Evolutionary conservation across 2,329 filamentous ascomycete species (phyloP).

Genomic region (Trichoderma sp.): DNA sequence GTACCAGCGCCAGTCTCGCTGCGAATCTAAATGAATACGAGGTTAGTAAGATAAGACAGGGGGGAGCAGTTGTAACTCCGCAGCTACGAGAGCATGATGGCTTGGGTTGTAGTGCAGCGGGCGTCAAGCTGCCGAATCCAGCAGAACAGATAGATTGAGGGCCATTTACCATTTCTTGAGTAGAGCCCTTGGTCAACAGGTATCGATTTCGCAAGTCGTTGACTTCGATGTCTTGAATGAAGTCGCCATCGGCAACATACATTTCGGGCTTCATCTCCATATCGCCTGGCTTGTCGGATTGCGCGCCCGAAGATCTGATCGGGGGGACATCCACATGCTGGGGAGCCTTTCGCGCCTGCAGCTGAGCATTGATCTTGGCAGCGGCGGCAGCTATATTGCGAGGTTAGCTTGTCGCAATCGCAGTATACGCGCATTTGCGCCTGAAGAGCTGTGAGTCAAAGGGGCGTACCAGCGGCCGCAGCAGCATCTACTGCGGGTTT

Average conservation of each 20-base stretch:
- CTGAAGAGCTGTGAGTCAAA: constrained; percentile 3
- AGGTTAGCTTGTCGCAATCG: constrained; percentile 28
- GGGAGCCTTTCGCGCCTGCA: constrained; percentile 84
- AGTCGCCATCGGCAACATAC: constrained; percentile 95
- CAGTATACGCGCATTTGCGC: constrained; percentile 14
- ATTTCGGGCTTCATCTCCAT: constrained; percentile 79
- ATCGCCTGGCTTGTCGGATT: constrained; percentile 44
- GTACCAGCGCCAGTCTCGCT: constrained; percentile 99
- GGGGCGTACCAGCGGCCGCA: constrained; percentile 71
- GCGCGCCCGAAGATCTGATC: constrained; percentile 61
- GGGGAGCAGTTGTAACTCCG: constrained; percentile 65
- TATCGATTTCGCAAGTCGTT: constrained; percentile 98
- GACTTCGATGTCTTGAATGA: constrained; percentile 98
- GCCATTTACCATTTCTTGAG: constrained; percentile 99
- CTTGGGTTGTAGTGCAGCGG: constrained; percentile 54
- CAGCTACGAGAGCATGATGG: constrained; percentile 72
- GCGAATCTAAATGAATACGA: constrained; percentile 95
- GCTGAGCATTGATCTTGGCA: constrained; percentile 80
- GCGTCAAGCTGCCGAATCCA: constrained; percentile 43
- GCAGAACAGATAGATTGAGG: constrained; percentile 48
- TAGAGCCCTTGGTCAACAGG: constrained; percentile 93
- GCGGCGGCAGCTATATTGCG: constrained; percentile 74
- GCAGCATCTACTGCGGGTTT: constrained; percentile 68
- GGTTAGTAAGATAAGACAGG: constrained; percentile 91
- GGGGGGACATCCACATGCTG: constrained; percentile 90